phyloP scores from a whole-genome alignment of 164 flowering plant genomes.

The Santalum album region DNA sequence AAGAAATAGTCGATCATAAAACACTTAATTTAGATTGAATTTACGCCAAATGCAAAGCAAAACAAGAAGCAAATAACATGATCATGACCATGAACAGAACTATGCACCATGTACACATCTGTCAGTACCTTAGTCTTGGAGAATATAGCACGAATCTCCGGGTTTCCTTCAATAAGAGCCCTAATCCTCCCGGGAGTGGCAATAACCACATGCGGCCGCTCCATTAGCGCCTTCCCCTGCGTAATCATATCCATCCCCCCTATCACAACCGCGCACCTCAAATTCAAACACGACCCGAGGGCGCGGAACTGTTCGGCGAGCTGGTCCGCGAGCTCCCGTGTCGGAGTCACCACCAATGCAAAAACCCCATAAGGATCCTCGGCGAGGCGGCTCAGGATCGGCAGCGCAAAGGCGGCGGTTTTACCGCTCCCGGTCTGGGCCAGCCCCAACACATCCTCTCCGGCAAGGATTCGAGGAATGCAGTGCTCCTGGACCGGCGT shows the following conservation, averaged over 20 bases:
- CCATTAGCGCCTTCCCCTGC: constrained; percentile 49
- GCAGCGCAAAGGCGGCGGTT: constrained; percentile 93
- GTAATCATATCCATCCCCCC: constrained; percentile 84
- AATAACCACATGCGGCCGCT: constrained; percentile 76
- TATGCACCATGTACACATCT: background rate
- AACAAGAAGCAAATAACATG: background rate
- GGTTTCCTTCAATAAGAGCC: constrained; percentile 61
- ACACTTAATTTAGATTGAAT: too few species aligned
- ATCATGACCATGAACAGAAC: too few species aligned
- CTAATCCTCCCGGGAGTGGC: constrained; percentile 85
- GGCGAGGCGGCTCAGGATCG: constrained; percentile 60
- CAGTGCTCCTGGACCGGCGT: constrained; percentile 80
- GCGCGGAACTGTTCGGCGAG: constrained; percentile 90
- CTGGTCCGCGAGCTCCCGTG: constrained; percentile 86
- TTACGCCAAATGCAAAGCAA: background rate
- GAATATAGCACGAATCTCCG: constrained; percentile 65
- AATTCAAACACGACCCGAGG: constrained; percentile 54
- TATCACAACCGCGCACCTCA: constrained; percentile 71
- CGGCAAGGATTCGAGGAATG: constrained; percentile 70
- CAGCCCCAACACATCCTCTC: constrained; percentile 69
- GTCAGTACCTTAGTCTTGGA: constrained; percentile 58
- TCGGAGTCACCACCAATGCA: constrained; percentile 79
- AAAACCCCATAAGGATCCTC: constrained; percentile 77
- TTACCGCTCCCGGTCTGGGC: constrained; percentile 96
- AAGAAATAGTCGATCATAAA: too few species aligned